These are phyloP conservation scores for Fraxinus angustifolia DNA, from an alignment of 305 asterid species.

Conservation along the genomic window DNA sequence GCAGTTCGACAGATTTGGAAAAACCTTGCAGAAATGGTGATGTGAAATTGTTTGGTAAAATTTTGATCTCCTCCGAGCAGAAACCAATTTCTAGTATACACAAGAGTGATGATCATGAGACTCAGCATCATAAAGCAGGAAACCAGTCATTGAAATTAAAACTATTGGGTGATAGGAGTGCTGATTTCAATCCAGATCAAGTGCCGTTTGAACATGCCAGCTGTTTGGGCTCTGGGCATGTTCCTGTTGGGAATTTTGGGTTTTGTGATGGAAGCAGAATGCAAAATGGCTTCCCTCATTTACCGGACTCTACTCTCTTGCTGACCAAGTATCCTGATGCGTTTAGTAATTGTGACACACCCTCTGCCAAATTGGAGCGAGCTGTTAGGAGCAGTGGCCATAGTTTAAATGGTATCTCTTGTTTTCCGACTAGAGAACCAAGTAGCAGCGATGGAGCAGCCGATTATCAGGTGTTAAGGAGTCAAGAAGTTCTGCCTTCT, in stretches of 20 bases:
- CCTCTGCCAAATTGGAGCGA: slow-evolving; percentile 53
- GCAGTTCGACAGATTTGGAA: slow-evolving; percentile 53
- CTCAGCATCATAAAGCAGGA: slow-evolving; percentile 33
- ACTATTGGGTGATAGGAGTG: slow-evolving; percentile 32
- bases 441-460: slow-evolving; percentile 38
- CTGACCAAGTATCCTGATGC: slow-evolving; percentile 81
- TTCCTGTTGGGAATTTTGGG: slow-evolving; percentile 41
- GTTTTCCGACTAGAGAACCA: slow-evolving; percentile 35
- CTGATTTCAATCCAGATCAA: slow-evolving; percentile 42
- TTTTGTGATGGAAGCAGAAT: slow-evolving; percentile 56
- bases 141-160: slow-evolving; percentile 41
- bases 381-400: slow-evolving; percentile 33
- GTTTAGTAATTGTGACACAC: slow-evolving; percentile 41
- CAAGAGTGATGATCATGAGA: slow-evolving; percentile 28
- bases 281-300: slow-evolving; percentile 46
- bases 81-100: slow-evolving; percentile 37
- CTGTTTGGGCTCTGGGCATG: slow-evolving; percentile 46
- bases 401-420: slow-evolving; percentile 44
- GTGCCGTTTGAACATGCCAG: slow-evolving; percentile 40
- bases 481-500: slow-evolving; percentile 47
- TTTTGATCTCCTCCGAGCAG: slow-evolving; percentile 58
- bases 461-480: slow-evolving; percentile 47
- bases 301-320: slow-evolving; percentile 63
- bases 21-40: slow-evolving; percentile 70
- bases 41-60: slow-evolving; percentile 89